Evolutionary conservation across 257 asterid species (phyloP), one percentile per base, ranked within the genome.

Genomic region (Apocynum venetum): DNA sequence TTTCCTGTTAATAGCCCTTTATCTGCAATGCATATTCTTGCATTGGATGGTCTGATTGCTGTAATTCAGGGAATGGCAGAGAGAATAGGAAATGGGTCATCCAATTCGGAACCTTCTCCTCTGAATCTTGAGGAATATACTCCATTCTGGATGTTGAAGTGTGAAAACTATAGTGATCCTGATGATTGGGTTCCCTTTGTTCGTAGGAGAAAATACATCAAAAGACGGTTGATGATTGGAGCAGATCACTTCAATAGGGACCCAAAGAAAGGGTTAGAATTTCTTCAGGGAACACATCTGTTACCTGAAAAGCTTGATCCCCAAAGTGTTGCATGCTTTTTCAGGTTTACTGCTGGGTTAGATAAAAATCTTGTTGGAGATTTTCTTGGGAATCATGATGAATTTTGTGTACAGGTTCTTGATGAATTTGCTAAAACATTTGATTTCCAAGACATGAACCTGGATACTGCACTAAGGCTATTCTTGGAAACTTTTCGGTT

Each of bases 61-160:
- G 97, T 93, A 75, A 91, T 93, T 83, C 99, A 93, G 88, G 99
- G 99, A 83, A 95, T 95, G 99, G 99, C 98, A 76, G 98, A 95
- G 96, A 93, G 99, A 84, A 88, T 95, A 80, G 89, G 94, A 80
- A 91, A 95, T 80, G 97, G 96, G 69, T 89, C 91, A 61, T 84
- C 86, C 85, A 84, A 82, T 75, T 86, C 92, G 76, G 98, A 93
- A 75, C 83, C 64, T 78, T 75, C 80, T 80, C 89, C 87, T 43
- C 87, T 89, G 51, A 81, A 84, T 77, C 93, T 95, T 63, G 89
- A 83, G 80, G 99, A 92, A 86, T 95, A 91, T 83, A 84, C 86
- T 40, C 98, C 98, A 25, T 95, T 95, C 75, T 95, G 98, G 98
- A 91, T 91, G 97, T 96, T 93, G 84, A 93, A 88, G 81, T 95